Evolutionary conservation across 2,329 filamentous ascomycete species (phyloP), one percentile per base, ranked within the genome.

Genomic region (Sarocladium brachiariae): DNA sequence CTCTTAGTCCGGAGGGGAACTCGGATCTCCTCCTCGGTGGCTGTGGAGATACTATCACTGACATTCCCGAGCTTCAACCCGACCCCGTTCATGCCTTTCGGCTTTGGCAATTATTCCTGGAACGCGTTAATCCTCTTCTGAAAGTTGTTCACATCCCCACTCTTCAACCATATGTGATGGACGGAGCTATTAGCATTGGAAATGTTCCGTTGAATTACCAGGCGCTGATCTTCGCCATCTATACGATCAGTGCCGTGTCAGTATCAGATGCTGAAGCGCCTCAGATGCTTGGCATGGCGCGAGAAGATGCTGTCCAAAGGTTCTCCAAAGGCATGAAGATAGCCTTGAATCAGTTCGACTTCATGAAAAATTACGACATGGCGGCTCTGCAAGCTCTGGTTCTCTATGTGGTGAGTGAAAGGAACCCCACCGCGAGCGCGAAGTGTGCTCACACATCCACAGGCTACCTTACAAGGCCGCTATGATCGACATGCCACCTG

Each of bases 71-170:
- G 13, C 67, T 86, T 61, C 83, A 86, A 57, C 87, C 87, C 0
- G 71, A 80, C 4, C 77, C 82, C 0, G 74, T 80, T 11, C 80
- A 87, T 30, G 78, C 87, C 23, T 83, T 87, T 58, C 75, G 76
- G 48, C 73, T 92, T 4, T 92, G 87, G 87, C 84, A 89, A 61
- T 71, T 81, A 8, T 90, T 84, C 56, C 69, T 89, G 5, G 81
- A 88, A 46, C 83, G 87, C 54, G 81, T 91, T 51, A 86, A 91
- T 58, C 86, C 87, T 0, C 63, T 89, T 41, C 80, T 81, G 56
- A 91, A 90, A 61, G 68, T 80, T 41, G 81, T 89, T 21, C 87
- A 92, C 61, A 77, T 84, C 1, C 86, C 87, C 0, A 82, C 82
- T 0, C 65, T 89, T 3, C 83, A 89, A 58, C 75, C 77, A 2